A percentile compares a stretch with the other conserved stretches of the same genome.
phyloP scores from a whole-genome alignment of 2,329 filamentous ascomycete genomes.

The Cladobotryum protrusum region DNA sequence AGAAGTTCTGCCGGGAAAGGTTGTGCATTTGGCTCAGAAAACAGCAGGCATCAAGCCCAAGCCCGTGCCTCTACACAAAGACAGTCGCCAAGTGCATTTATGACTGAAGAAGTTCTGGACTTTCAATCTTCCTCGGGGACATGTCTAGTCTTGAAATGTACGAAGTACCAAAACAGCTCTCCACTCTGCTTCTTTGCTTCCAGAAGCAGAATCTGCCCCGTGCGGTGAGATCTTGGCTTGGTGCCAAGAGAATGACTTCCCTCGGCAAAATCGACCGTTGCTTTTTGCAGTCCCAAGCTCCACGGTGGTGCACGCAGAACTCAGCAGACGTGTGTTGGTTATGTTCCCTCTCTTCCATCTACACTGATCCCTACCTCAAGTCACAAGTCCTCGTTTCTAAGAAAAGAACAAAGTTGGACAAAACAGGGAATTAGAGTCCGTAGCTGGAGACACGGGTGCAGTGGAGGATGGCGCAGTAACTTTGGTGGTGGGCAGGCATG shows the following conservation, averaged over 20 bases:
- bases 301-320: neutral
- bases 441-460: neutral
- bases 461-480: neutral
- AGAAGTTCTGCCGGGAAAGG: too few relatives aligned
- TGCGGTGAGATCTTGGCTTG: neutral
- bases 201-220: neutral
- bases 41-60: too few relatives aligned
- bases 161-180: too few relatives aligned
- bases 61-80: too few relatives aligned
- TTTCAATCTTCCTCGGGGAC: too few relatives aligned
- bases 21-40: too few relatives aligned
- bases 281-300: neutral
- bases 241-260: neutral
- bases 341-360: neutral
- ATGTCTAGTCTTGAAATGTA: neutral
- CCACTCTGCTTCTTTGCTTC: neutral
- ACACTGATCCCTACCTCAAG: neutral
- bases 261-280: neutral
- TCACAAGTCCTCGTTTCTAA: neutral
- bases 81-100: too few relatives aligned
- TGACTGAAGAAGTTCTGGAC: too few relatives aligned
- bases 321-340: neutral
- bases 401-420: neutral
- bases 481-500: too few relatives aligned
- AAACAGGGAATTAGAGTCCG: neutral